Evolutionary conservation across 768 basidiomycete genomes (phyloP).

Genomic region (Mycena epipterygia): DNA sequence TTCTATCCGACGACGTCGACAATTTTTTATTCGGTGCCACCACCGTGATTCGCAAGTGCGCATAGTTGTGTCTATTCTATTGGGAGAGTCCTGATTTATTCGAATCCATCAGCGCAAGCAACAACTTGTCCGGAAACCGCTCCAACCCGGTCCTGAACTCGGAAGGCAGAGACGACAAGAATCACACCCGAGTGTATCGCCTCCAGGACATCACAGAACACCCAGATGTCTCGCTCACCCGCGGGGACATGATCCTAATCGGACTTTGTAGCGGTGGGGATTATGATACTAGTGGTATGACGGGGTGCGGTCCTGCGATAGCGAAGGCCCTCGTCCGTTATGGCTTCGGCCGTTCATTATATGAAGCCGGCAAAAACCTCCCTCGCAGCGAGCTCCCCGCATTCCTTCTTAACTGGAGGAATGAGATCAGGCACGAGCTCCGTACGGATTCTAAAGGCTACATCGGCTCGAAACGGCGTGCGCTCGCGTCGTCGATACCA

Average conservation of each 20-base stretch:
- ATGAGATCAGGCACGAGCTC: constrained; percentile 72
- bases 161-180: constrained; percentile 80
- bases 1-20: constrained; percentile 95
- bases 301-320: constrained; percentile 76
- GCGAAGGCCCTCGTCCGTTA: constrained; percentile 85
- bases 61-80: constrained; percentile 29
- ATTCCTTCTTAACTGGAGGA: constrained; percentile 76
- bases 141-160: constrained; percentile 73
- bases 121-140: constrained; percentile 80
- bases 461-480: constrained; percentile 73
- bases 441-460: constrained; percentile 75
- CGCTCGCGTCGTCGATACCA: constrained; percentile 75
- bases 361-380: constrained; percentile 68
- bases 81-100: constrained; percentile 1
- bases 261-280: constrained; percentile 93
- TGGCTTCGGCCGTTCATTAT: constrained; percentile 82
- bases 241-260: constrained; percentile 86
- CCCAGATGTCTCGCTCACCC: constrained; percentile 62
- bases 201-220: constrained; percentile 55
- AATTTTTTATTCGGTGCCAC: constrained; percentile 91
- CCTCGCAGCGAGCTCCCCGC: constrained; percentile 57
- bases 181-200: constrained; percentile 68
- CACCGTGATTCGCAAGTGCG: constrained; percentile 87
- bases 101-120: constrained; percentile 66
- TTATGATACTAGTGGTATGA: constrained; percentile 81